Percentiles rank a stretch among this genome's conserved stretches.
phyloP scores from a whole-genome alignment of 2,329 filamentous ascomycete species.

The Truncatella angustata region DNA sequence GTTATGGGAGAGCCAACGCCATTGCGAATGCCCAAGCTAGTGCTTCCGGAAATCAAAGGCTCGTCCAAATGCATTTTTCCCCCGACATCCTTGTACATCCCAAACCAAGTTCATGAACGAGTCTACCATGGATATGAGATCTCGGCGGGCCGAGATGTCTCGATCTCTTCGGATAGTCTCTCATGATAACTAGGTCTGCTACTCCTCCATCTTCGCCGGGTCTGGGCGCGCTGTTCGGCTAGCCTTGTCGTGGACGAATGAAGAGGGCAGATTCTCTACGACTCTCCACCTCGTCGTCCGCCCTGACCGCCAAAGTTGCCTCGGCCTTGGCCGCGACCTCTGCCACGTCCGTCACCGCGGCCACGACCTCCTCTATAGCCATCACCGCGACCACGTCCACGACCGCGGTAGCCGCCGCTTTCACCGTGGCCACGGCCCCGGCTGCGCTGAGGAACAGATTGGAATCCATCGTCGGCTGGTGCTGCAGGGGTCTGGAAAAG shows the following conservation, averaged over 20 bases:
- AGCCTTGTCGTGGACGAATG: slow-evolving; percentile 13
- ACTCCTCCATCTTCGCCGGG: neutral
- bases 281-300: slow-evolving; percentile 25
- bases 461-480: slow-evolving; percentile 30
- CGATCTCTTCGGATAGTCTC: neutral
- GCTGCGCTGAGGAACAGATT: slow-evolving; percentile 31
- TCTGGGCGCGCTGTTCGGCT: neutral
- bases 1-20: slow-evolving; percentile 6
- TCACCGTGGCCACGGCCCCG: slow-evolving; percentile 29
- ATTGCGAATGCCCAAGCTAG: slow-evolving; percentile 7
- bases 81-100: neutral
- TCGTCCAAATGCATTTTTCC: slow-evolving; percentile 11
- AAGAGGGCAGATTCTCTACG: slow-evolving; percentile 26
- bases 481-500: slow-evolving; percentile 17
- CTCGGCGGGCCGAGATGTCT: neutral
- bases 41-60: slow-evolving; percentile 19
- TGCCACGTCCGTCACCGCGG: slow-evolving; percentile 23
- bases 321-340: slow-evolving; percentile 26
- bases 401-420: slow-evolving; percentile 19
- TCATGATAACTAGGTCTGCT: neutral
- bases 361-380: slow-evolving; percentile 28
- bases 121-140: neutral
- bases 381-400: slow-evolving; percentile 20
- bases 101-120: slow-evolving; percentile 1
- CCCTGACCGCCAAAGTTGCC: slow-evolving; percentile 21